Evolutionary conservation across 345 rosid genomes (phyloP).

Genomic region (Acer campestre): DNA sequence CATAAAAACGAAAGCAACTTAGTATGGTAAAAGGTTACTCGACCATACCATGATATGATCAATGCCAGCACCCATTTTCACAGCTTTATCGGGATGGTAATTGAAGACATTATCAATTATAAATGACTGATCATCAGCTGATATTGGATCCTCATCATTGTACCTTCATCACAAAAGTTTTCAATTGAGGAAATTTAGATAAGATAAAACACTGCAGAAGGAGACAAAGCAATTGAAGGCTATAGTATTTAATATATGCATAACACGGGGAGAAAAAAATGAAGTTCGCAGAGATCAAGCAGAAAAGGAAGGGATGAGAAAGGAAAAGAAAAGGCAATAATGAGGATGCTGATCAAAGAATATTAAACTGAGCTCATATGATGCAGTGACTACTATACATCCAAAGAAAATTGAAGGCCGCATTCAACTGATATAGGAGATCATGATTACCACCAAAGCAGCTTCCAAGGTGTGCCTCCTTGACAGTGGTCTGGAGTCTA

Average conservation of each 20-base stretch:
- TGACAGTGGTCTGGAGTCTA: background rate
- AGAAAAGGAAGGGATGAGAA: background rate
- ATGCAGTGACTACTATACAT: background rate
- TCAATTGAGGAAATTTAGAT: slow-evolving; percentile 17
- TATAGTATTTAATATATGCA: background rate
- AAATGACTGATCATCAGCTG: slow-evolving; percentile 64
- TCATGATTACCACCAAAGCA: background rate
- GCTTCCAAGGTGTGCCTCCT: background rate
- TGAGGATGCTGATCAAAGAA: background rate
- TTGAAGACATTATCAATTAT: slow-evolving; percentile 64
- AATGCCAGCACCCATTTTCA: slow-evolving; percentile 76
- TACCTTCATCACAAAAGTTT: slow-evolving; percentile 50
- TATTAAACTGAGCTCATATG: background rate
- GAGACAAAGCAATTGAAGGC: background rate
- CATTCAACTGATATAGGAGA: background rate
- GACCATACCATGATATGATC: slow-evolving; percentile 68
- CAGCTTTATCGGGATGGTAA: slow-evolving; percentile 77
- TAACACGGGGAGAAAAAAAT: background rate
- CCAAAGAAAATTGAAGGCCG: background rate
- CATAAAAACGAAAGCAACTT: background rate
- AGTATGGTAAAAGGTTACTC: background rate
- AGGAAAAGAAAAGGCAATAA: too few relatives aligned
- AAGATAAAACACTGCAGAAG: slow-evolving; percentile 6
- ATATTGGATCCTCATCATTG: slow-evolving; percentile 75
- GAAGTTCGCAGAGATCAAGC: background rate